Percentiles rank a stretch among this genome's conserved stretches.
Evolutionary conservation across 2,329 filamentous ascomycete species (phyloP).

Genomic region (Hypoxylon sp.): DNA sequence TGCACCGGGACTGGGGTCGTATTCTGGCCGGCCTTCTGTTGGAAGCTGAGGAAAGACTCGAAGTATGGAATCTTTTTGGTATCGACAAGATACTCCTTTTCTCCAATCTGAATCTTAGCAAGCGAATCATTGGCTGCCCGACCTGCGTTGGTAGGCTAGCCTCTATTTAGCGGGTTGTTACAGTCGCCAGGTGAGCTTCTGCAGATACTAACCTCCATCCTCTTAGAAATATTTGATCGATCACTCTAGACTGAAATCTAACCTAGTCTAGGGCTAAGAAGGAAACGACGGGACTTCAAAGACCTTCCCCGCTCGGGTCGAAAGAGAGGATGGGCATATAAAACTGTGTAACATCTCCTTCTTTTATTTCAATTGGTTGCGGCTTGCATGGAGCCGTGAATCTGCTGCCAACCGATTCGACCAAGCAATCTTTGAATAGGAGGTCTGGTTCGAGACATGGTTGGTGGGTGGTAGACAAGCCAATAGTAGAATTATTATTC

Average conservation of each 20-base stretch:
- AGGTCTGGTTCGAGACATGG: not conserved
- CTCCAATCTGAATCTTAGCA: slow-evolving; percentile 18
- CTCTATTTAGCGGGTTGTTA: slow-evolving; percentile 1
- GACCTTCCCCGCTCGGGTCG: not conserved
- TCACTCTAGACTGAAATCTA: not conserved
- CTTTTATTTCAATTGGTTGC: not conserved
- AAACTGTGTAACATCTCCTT: not conserved
- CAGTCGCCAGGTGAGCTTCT: not conserved
- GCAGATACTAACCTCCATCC: slow-evolving; percentile 9
- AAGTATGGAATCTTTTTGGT: slow-evolving; percentile 23
- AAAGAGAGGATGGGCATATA: not conserved
- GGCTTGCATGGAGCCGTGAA: not conserved
- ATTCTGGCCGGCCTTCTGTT: slow-evolving; percentile 17
- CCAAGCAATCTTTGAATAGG: not conserved
- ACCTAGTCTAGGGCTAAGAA: not conserved
- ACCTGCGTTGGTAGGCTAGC: not conserved
- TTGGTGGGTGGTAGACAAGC: not conserved
- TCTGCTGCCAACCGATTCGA: not conserved
- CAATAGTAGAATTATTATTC: not conserved
- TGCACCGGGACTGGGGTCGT: slow-evolving; percentile 10
- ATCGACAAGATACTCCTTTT: slow-evolving; percentile 22
- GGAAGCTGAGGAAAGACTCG: slow-evolving; percentile 17
- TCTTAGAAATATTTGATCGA: not conserved
- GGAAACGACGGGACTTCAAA: not conserved
- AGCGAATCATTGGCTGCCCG: not conserved